Conservation (phyloP, 495 filamentous ascomycete species). For the Cetradonia linearis region DNA sequence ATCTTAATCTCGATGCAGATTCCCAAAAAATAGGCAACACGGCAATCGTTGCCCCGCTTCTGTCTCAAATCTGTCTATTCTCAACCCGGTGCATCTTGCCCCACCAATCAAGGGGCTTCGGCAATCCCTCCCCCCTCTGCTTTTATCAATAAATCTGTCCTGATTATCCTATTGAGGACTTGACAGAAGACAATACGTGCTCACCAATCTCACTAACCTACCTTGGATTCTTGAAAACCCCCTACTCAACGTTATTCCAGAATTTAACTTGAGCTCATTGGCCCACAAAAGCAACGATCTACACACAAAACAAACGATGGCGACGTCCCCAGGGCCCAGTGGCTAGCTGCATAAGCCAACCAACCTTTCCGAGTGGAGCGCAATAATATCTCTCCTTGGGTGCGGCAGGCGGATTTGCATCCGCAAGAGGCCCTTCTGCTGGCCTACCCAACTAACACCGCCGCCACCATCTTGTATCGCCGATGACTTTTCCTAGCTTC, state of each 20-base stretch:
- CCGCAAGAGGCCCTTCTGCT: constrained; percentile 2
- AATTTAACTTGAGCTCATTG: background rate
- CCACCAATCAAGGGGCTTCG: too few relatives aligned
- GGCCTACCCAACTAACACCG: too few relatives aligned
- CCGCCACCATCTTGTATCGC: background rate
- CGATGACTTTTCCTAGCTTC: background rate
- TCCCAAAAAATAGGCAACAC: background rate
- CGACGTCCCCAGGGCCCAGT: too few relatives aligned
- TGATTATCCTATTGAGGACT: too few relatives aligned
- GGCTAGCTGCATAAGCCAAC: constrained; percentile 5
- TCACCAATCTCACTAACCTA: background rate
- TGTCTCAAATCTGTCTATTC: too few relatives aligned
- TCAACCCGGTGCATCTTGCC: too few relatives aligned
- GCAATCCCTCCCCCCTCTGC: too few relatives aligned
- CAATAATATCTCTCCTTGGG: background rate
- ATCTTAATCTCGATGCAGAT: background rate
- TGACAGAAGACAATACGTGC: too few relatives aligned
- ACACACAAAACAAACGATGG: background rate
- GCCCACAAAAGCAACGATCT: background rate
- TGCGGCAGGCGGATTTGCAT: background rate
- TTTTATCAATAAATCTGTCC: too few relatives aligned
- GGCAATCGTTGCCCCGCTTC: background rate
- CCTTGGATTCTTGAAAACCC: background rate
- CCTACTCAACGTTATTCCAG: background rate
- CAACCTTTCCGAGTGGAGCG: background rate